Percentiles rank a stretch among this genome's conserved stretches.
Conservation (phyloP, 352 stramenopile species). For the Phytopythium oedochilum region DNA sequence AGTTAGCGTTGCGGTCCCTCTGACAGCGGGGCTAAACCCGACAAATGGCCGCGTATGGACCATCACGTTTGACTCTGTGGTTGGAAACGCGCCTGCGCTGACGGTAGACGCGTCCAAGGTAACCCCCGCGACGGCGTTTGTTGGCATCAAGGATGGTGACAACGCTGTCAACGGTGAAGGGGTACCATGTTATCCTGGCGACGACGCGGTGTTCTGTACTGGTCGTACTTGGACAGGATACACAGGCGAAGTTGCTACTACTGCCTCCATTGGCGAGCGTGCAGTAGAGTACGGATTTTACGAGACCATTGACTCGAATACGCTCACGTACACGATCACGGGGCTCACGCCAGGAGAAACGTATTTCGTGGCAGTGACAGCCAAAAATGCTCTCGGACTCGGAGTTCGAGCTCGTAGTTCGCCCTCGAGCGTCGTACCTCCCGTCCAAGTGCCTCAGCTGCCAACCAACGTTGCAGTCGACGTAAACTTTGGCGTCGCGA, state of each 20-base stretch:
- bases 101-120: slow-evolving; percentile 60
- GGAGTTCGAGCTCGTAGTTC: slow-evolving; percentile 32
- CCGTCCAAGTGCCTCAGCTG: slow-evolving; percentile 70
- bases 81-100: slow-evolving; percentile 49
- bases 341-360: slow-evolving; percentile 58
- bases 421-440: slow-evolving; percentile 41
- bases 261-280: slow-evolving; percentile 38
- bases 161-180: slow-evolving; percentile 58
- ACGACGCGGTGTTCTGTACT: slow-evolving; percentile 24
- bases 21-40: background rate
- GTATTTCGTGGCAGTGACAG: slow-evolving; percentile 88
- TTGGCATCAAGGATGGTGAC: slow-evolving; percentile 67
- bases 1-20: slow-evolving; percentile 36
- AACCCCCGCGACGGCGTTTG: slow-evolving; percentile 32
- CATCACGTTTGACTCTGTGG: slow-evolving; percentile 76
- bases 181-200: slow-evolving; percentile 34
- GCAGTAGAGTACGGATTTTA: slow-evolving; percentile 66
- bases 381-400: slow-evolving; percentile 81
- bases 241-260: slow-evolving; percentile 23
- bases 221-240: slow-evolving; percentile 38
- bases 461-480: slow-evolving; percentile 63
- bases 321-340: slow-evolving; percentile 64
- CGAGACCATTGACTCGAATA: slow-evolving; percentile 51
- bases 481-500: slow-evolving; percentile 77
- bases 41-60: slow-evolving; percentile 54